These are phyloP conservation scores for Sutorius australiensis DNA, from an alignment of 768 basidiomycete genomes.

Conservation along the genomic window DNA sequence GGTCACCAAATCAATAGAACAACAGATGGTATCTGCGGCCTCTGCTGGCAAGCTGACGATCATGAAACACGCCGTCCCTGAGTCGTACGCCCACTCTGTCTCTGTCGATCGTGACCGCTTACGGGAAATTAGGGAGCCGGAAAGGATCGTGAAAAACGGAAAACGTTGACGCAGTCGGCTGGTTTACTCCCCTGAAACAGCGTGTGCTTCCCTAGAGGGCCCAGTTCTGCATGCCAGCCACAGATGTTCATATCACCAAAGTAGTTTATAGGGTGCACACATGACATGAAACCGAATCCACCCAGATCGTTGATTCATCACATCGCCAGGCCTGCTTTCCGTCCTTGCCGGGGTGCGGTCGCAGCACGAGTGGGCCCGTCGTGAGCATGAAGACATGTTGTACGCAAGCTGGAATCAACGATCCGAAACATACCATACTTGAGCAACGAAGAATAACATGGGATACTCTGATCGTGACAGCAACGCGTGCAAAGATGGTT, in stretches of 20 bases:
- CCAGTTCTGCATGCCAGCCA: not conserved
- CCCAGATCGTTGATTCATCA: not conserved
- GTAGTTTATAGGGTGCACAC: not conserved
- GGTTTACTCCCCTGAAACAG: not conserved
- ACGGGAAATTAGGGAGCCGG: constrained; percentile 17
- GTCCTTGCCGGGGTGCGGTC: not conserved
- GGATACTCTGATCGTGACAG: constrained; percentile 6
- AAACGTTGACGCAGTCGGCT: constrained; percentile 15
- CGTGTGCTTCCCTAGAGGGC: constrained; percentile 2
- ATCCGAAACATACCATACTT: constrained; percentile 20
- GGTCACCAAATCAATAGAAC: constrained; percentile 89
- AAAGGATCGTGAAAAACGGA: constrained; percentile 14
- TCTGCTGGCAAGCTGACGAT: constrained; percentile 88
- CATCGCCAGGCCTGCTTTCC: not conserved
- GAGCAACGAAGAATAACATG: constrained; percentile 18
- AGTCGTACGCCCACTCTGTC: constrained; percentile 20
- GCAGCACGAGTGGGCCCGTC: not conserved
- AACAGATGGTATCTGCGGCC: constrained; percentile 86
- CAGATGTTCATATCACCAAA: constrained; percentile 4
- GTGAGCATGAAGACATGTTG: constrained; percentile 1
- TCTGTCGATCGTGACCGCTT: not conserved
- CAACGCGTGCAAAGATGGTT: constrained; percentile 15
- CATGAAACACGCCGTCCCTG: constrained; percentile 64
- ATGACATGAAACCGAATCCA: not conserved
- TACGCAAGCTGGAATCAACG: constrained; percentile 6